Base-by-base conservation (phyloP, 768 basidiomycete genomes). In the Clitopilus passeckerianus region DNA sequence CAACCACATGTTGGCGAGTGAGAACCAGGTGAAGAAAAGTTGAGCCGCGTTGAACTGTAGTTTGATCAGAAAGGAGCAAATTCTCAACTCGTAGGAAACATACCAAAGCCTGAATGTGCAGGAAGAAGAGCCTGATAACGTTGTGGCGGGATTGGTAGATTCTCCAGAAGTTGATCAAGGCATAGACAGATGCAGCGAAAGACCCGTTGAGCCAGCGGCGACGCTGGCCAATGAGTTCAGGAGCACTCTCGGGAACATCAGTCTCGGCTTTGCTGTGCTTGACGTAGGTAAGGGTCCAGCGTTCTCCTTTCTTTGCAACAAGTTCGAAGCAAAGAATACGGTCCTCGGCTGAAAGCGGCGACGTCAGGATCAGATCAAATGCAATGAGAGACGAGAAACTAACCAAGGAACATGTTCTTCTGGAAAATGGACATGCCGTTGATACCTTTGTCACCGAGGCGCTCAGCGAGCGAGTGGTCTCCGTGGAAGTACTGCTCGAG, bases 271-370 rank as follows among this genome's bases (percentile, higher is more conserved):
- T 98, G 67, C 90, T 91, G 16, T 93, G 92, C 72, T 98, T 97
- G 68, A 98, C 95, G 58, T 84, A 84, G 18, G 88, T 89, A 67
- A 98, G 77, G 1, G 89, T 91, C 96, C 96, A 98, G 63, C 81
- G 78, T 64, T 93, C 91, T 50, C 82, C 80, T 1, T 83, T 86
- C 73, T 98, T 98, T 6, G 95, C 94, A 18, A 95, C 95, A 57
- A 98, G 80, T 71, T 98, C 96, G 74, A 98, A 98, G 75, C 95
- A 98, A 24, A 98, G 82, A 65, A 98, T 98, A 77, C 95, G 91
- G 77, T 96, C 94, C 76, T 95, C 94, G 57, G 93, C 93, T 77
- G 53, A 30, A 34, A 61, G 7, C 41, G 60, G 57, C 33, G 58
- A 24, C 37, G 22, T 43, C 59, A 41, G 16, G 23, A 7, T 23